Conservation (phyloP, 2,329 filamentous ascomycete species). For the Whalleya microplaca region DNA sequence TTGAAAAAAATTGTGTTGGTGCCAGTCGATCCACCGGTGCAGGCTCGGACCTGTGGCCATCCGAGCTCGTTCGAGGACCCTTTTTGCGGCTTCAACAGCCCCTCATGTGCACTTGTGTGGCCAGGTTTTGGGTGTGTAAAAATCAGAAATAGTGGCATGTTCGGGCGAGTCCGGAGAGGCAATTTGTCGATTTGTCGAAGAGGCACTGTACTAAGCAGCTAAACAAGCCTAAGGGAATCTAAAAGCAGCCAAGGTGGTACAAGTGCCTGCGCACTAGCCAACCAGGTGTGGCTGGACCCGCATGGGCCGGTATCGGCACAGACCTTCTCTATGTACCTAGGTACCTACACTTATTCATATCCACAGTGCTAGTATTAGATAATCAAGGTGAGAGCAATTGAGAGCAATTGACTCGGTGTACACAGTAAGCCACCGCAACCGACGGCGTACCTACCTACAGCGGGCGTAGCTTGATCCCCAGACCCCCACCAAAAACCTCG, state of each 20-base stretch:
- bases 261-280: background rate
- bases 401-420: too few relatives aligned
- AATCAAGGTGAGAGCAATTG: background rate
- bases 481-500: too few relatives aligned
- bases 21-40: constrained; percentile 16
- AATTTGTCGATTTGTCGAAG: background rate
- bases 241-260: background rate
- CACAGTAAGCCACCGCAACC: too few relatives aligned
- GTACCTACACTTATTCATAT: too few relatives aligned
- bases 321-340: too few relatives aligned
- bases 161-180: constrained; percentile 20
- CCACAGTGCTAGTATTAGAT: background rate
- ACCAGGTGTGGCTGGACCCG: background rate
- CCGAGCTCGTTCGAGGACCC: constrained; percentile 23
- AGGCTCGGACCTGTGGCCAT: constrained; percentile 27
- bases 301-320: background rate
- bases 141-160: background rate
- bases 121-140: constrained; percentile 4
- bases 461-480: constrained; percentile 1
- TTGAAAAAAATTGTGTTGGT: constrained; percentile 9
- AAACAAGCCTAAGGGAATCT: background rate
- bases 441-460: too few relatives aligned
- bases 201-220: background rate
- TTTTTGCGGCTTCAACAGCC: background rate
- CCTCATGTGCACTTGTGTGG: constrained; percentile 4